These are phyloP conservation scores for Prunus dulcis DNA, from an alignment of 306 rosid genomes.

Conservation along the genomic window DNA sequence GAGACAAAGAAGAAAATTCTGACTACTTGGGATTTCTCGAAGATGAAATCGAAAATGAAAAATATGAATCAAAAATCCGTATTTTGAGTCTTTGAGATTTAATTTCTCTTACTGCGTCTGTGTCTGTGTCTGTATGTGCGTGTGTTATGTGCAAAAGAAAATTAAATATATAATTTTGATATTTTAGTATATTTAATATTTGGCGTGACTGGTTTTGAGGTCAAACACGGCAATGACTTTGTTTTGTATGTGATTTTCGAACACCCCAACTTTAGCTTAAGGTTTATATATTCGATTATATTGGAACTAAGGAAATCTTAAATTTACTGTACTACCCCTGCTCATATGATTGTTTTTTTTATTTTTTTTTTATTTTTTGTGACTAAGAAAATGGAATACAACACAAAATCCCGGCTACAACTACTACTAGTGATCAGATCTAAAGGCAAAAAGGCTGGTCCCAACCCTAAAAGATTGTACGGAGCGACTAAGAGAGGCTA, in stretches of 20 bases:
- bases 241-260: conserved; percentile 35
- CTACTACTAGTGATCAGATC: no score
- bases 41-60: background rate
- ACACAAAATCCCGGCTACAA: no score
- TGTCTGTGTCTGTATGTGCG: background rate
- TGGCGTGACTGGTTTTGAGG: conserved; percentile 29
- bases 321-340: conserved; percentile 2
- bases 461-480: no score
- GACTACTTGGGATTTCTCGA: background rate
- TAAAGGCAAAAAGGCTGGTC: no score
- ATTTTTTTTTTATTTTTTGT: no score
- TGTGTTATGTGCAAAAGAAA: background rate
- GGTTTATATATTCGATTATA: background rate
- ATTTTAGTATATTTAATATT: background rate
- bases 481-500: no score
- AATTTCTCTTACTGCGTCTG: background rate
- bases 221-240: conserved; percentile 94
- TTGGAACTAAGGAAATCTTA: no score
- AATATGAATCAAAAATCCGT: conserved; percentile 4
- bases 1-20: background rate
- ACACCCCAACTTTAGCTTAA: conserved; percentile 14
- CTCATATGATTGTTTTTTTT: no score
- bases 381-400: no score
- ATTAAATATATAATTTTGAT: background rate
- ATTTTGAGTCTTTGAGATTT: background rate